These are phyloP conservation scores for Emergomyces africanus DNA, from an alignment of 2,329 filamentous ascomycete species.

Conservation along the genomic window DNA sequence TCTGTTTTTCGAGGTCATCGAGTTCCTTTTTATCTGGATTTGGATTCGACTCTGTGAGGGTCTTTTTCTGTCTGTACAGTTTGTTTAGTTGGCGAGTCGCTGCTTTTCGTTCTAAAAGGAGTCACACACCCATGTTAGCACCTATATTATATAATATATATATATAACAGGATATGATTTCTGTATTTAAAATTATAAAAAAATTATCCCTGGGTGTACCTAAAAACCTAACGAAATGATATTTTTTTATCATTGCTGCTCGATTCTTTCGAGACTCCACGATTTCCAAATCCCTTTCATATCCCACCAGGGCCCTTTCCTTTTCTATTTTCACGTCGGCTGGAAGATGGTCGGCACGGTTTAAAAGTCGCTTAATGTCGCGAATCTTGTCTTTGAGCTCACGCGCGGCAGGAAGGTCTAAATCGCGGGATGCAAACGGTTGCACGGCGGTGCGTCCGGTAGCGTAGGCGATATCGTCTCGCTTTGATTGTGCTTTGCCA, in stretches of 20 bases:
- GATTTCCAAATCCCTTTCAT: conserved; percentile 42
- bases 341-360: conserved; percentile 35
- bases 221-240: conserved; percentile 54
- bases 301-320: conserved; percentile 45
- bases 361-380: conserved; percentile 41
- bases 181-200: background rate
- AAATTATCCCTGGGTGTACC: no score
- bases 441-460: background rate
- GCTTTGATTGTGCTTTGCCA: background rate
- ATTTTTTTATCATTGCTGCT: conserved; percentile 46
- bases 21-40: conserved; percentile 12
- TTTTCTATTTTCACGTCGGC: conserved; percentile 44
- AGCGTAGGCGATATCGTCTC: background rate
- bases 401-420: conserved; percentile 27
- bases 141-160: background rate
- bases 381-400: conserved; percentile 45
- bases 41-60: background rate
- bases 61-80: conserved; percentile 10
- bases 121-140: background rate
- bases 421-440: background rate
- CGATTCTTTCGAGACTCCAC: conserved; percentile 37
- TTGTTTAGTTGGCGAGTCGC: conserved; percentile 28
- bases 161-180: no score
- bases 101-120: conserved; percentile 29
- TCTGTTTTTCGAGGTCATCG: conserved; percentile 19